phyloP scores from a whole-genome alignment of 352 stramenopile genomes.

The Globisporangium splendens region DNA sequence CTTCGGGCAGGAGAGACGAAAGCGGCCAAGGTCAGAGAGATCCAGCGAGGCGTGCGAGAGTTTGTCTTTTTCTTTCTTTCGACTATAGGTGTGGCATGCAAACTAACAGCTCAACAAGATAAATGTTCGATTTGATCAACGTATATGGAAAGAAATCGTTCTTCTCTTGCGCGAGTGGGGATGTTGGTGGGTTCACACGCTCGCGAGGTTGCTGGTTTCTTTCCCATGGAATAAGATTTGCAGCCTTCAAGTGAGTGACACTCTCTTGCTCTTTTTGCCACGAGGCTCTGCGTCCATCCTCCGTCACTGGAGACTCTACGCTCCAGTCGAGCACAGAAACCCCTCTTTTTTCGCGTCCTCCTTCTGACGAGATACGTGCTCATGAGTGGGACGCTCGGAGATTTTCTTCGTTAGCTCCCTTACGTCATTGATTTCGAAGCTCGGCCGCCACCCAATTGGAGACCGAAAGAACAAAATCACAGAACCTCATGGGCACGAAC shows the following conservation, averaged over 20 bases:
- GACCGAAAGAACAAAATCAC: too few relatives aligned
- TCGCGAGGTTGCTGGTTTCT: too few relatives aligned
- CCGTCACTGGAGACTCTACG: neutral
- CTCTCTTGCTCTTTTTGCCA: neutral
- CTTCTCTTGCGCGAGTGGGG: neutral
- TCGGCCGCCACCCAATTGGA: too few relatives aligned
- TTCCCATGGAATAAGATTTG: neutral
- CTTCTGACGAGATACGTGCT: too few relatives aligned
- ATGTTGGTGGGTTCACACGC: neutral
- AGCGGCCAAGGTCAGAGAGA: neutral
- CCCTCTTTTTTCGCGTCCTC: too few relatives aligned
- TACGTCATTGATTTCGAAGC: too few relatives aligned
- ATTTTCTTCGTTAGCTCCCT: too few relatives aligned
- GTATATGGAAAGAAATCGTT: neutral
- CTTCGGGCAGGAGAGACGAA: neutral
- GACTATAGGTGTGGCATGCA: constrained; percentile 3
- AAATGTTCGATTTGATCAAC: neutral
- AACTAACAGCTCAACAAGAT: neutral
- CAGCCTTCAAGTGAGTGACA: neutral
- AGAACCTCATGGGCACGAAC: too few relatives aligned
- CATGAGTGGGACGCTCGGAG: too few relatives aligned
- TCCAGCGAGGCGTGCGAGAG: neutral
- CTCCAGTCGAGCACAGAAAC: neutral
- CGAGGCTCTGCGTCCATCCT: neutral
- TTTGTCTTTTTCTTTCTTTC: constrained; percentile 6